These are phyloP conservation scores for Oryza punctata DNA, from an alignment of 176 grass and related monocot species.

Conservation along the genomic window DNA sequence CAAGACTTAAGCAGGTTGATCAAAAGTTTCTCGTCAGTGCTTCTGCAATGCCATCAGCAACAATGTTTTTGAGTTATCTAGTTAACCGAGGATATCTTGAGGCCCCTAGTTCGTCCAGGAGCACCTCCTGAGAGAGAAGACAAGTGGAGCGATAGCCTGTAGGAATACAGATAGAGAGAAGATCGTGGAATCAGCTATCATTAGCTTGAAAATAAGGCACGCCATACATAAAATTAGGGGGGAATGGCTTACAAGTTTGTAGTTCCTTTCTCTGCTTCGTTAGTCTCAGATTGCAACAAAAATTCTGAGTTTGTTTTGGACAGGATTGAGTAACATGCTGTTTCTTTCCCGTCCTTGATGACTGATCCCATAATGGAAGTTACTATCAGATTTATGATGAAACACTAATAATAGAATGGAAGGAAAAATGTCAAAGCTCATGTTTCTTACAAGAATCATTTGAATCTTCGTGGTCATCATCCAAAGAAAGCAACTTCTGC, in stretches of 20 bases:
- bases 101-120: conserved; percentile 80
- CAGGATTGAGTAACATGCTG: conserved; percentile 43
- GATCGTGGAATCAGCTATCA: conserved; percentile 16
- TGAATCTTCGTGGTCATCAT: conserved; percentile 48
- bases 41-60: conserved; percentile 32
- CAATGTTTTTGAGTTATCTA: conserved; percentile 47
- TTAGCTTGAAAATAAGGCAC: neutral
- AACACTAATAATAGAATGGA: neutral
- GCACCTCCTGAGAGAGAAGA: conserved; percentile 70
- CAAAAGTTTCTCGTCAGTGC: conserved; percentile 49
- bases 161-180: conserved; percentile 25
- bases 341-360: conserved; percentile 40
- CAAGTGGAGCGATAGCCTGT: conserved; percentile 56
- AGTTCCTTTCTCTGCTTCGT: conserved; percentile 45
- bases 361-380: conserved; percentile 34
- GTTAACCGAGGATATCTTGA: conserved; percentile 33
- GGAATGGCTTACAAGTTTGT: conserved; percentile 46
- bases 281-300: conserved; percentile 58
- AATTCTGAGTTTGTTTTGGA: conserved; percentile 59
- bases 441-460: conserved; percentile 53
- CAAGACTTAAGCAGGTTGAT: conserved; percentile 32
- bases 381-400: conserved; percentile 17
- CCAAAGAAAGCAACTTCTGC: conserved; percentile 73
- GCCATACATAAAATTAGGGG: neutral
- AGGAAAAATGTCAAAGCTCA: neutral